Evolutionary conservation across 2,329 filamentous ascomycete species (phyloP).

Genomic region (Xylaria hypoxylon): DNA sequence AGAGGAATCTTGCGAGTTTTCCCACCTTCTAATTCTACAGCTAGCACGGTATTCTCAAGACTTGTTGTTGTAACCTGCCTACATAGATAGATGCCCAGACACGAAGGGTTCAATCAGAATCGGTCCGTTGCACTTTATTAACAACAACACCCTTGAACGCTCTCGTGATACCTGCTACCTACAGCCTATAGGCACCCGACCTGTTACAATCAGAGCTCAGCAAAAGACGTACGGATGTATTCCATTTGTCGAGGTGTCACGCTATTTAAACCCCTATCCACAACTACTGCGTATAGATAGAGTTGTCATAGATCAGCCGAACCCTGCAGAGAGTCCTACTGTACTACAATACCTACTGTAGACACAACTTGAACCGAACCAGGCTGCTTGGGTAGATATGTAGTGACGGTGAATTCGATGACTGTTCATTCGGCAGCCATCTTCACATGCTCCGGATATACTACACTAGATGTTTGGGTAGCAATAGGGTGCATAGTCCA

Average conservation of each 20-base stretch:
- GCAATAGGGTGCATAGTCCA: background rate
- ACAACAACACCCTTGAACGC: background rate
- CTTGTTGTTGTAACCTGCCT: background rate
- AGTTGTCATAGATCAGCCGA: background rate
- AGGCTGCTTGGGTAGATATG: no score
- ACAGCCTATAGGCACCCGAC: background rate
- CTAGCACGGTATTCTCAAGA: background rate
- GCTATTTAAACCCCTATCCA: no score
- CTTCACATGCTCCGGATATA: constrained; percentile 15
- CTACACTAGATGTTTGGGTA: constrained; percentile 1
- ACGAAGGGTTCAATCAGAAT: background rate
- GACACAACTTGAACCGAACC: background rate
- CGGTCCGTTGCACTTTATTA: background rate
- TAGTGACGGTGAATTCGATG: background rate
- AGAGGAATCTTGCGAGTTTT: constrained; percentile 1
- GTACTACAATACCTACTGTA: no score
- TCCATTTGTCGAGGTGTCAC: no score
- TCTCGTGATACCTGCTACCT: background rate
- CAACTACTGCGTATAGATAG: background rate
- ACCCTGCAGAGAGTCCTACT: background rate
- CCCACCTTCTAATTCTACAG: constrained; percentile 16
- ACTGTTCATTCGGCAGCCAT: background rate
- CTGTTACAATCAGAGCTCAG: no score
- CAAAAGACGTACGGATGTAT: no score
- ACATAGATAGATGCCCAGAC: background rate